Conservation (phyloP, 192 early-diverging fungal species). For the Irineochytrium annulatum region DNA sequence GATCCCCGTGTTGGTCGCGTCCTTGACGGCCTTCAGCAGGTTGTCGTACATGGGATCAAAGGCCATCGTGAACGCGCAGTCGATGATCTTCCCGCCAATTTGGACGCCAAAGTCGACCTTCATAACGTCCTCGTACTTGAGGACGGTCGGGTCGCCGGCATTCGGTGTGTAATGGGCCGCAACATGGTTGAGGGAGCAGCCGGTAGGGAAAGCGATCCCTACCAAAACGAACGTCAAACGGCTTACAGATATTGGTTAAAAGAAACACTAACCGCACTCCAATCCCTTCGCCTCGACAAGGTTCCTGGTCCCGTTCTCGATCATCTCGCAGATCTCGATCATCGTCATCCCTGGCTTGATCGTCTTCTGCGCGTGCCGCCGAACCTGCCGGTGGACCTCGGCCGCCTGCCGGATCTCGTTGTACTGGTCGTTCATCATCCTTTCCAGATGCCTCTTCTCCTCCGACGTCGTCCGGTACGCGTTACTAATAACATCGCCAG, state of each 20-base stretch:
- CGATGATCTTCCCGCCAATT: slow-evolving; percentile 86
- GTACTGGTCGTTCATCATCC: slow-evolving; percentile 65
- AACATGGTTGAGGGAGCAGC: slow-evolving; percentile 87
- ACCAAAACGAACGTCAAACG: too few relatives aligned
- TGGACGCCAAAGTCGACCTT: slow-evolving; percentile 98
- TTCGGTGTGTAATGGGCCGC: slow-evolving; percentile 99
- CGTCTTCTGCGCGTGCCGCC: slow-evolving; percentile 67
- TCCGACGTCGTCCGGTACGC: slow-evolving; percentile 83
- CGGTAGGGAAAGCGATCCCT: slow-evolving; percentile 94
- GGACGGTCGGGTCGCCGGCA: slow-evolving; percentile 87
- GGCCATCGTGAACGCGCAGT: slow-evolving; percentile 88
- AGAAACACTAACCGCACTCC: slow-evolving; percentile 47
- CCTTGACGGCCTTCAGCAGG: slow-evolving; percentile 82
- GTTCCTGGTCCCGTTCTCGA: slow-evolving; percentile 90
- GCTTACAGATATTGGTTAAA: background rate
- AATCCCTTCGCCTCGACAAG: slow-evolving; percentile 84
- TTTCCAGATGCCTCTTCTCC: slow-evolving; percentile 84
- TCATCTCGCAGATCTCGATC: slow-evolving; percentile 87
- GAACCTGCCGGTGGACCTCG: slow-evolving; percentile 91
- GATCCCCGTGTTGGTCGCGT: slow-evolving; percentile 95
- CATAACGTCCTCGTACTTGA: slow-evolving; percentile 86
- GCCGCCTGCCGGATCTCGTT: slow-evolving; percentile 82
- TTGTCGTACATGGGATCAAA: slow-evolving; percentile 89
- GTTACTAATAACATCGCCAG: slow-evolving; percentile 59
- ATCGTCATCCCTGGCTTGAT: slow-evolving; percentile 95